Evolutionary conservation across 306 rosid genomes (phyloP).

Genomic region (Hylodesmum podocarpum): DNA sequence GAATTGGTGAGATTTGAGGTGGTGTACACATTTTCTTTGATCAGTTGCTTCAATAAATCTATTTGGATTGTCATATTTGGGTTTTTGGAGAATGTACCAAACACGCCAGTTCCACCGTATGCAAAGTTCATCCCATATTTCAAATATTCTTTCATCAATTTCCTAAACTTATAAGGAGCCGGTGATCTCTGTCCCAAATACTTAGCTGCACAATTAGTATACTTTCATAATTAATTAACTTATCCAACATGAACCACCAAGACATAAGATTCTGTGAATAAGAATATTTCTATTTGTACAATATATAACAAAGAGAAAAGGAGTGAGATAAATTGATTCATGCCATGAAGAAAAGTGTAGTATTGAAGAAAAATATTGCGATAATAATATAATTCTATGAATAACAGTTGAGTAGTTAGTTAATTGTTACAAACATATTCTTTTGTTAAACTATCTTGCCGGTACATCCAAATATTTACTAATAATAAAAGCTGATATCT

Average conservation of each 20-base stretch:
- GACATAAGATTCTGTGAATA: no score
- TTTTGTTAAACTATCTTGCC: neutral
- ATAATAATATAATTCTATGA: no score
- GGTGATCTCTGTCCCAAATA: conserved; percentile 59
- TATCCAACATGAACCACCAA: neutral
- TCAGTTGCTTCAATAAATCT: conserved; percentile 44
- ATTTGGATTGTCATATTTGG: conserved; percentile 79
- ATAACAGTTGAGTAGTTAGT: no score
- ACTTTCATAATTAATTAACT: neutral
- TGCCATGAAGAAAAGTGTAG: no score
- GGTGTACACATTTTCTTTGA: conserved; percentile 39
- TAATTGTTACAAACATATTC: no score
- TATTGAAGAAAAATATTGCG: no score
- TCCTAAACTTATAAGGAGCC: conserved; percentile 54
- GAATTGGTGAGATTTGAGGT: conserved; percentile 47
- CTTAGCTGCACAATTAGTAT: conserved; percentile 40
- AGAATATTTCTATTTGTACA: no score
- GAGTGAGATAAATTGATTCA: no score
- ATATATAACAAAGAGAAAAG: no score
- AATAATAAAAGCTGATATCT: neutral
- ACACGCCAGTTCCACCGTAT: conserved; percentile 72
- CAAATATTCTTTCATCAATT: conserved; percentile 24
- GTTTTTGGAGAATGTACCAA: conserved; percentile 38
- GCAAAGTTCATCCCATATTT: conserved; percentile 84
- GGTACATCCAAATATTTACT: neutral